Base-by-base conservation (phyloP, 345 rosid species). In the Sapria himalayana region DNA sequence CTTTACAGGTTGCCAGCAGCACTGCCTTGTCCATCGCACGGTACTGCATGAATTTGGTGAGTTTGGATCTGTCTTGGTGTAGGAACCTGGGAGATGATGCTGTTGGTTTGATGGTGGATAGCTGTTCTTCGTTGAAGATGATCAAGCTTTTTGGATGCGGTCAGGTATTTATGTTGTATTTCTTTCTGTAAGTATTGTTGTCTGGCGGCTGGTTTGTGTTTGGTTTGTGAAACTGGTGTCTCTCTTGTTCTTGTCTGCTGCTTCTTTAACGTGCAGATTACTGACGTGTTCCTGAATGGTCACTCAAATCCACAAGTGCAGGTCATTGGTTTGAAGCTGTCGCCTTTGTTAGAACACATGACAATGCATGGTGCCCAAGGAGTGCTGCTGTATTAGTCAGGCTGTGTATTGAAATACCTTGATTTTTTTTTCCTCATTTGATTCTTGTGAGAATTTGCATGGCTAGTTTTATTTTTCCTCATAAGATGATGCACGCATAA, bases 41-140 rank as follows among this genome's bases (percentile, higher is more conserved):
- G 53, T 46, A 57, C 31, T 60, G 73, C 23, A 60, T 45, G 43
- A 66, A 63, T 19, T 52, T 89, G 62, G 48, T 38, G 46, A 65
- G 40, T 60, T 55, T 89, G 64, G 94, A 89, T 58, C 34, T 79
- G 12, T 89, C 94, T 2, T 89, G 76, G 70, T 89, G 98, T 59
- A 62, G 94, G 54, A 60, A 72, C 46, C 40, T 89, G 62, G 49
- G 71, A 2, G 48, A 89, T 16, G 66, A 70, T 42, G 77, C 76
- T 38, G 32, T 79, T 49, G 94, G 94, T 32, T 63, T 65, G 60
- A 74, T 82, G 54, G 94, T 72, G 13, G 98, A 89, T 69, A 70
- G 64, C 61, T 82, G 97, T 60, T 60, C 37, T 29, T 73, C 67
- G 16, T 39, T 89, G 66, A 66, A 50, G 61, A 58, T 70, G 52